Base-by-base conservation (phyloP, 148 eudicot species). In the Diospyros lotus region DNA sequence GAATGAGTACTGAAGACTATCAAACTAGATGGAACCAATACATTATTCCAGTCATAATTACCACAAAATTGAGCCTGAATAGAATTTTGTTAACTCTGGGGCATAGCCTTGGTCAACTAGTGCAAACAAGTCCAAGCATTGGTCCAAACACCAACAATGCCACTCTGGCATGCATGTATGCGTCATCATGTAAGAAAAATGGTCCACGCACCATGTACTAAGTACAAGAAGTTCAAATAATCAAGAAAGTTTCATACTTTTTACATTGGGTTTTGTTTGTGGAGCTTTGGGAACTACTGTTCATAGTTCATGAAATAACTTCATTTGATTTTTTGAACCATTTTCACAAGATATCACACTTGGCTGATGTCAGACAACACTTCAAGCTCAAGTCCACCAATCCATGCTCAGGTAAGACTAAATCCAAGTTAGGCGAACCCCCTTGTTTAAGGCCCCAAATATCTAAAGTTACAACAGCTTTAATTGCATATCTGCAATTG, bases 371-470 rank as follows among this genome's bases (percentile, higher is more conserved):
- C 9, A 58, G 39, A 61, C 38, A 62, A 73, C 14, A 28, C 28
- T 28, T 50, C 67, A 73, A 63, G 59, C 46, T 62, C 59, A 46
- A 44, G 14, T 46, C 55, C 38, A 13, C 48, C 11, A 63, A 14
- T 62, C 53, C 3, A 48, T 60, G 10, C 76, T 48, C 13, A 62
- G 76, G 48, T 62, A 59, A 38, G 63, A n/a, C 68, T 46, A 73
- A 48, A 50, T 8, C 18, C 15, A 60, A 28, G 17, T 48, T 73
- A 9, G 58, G 66, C 56, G 14, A 73, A 73, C 9, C 68, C 17
- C 39, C 38, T 14, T 11, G 55, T 60, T 72, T 38, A 18, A 45
- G 28, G 44, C 5, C 28, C 45, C 8, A 55, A 3, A 58, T 44
- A 12, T 28, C 54, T 59, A 59, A 5, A 11, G 5, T 17, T 5